Percentiles rank a stretch among this genome's conserved stretches.
Evolutionary conservation across 2,329 filamentous ascomycete species (phyloP).

Genomic region (Aspergillus ustus): DNA sequence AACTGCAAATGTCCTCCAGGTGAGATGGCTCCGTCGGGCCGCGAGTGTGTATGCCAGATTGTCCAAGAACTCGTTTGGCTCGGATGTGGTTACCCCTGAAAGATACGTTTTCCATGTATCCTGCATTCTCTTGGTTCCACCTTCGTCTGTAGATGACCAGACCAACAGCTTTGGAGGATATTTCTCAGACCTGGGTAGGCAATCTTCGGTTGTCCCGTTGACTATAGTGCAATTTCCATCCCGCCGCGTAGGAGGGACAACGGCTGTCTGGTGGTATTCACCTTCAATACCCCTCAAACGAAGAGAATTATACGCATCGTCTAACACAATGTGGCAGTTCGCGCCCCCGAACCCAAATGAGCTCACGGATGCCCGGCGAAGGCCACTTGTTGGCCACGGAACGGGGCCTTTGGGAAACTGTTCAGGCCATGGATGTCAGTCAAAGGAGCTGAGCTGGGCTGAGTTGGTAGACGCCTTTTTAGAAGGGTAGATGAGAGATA

Average conservation of each 20-base stretch:
- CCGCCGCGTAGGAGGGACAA: neutral
- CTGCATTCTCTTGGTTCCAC: neutral
- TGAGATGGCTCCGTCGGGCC: neutral
- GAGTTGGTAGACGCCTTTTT: too few relatives aligned
- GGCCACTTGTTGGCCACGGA: slow-evolving; percentile 13
- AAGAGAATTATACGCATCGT: neutral
- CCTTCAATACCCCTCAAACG: neutral
- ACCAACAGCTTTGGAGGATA: neutral
- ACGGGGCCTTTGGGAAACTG: slow-evolving; percentile 11
- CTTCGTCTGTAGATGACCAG: neutral
- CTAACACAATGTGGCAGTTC: slow-evolving; percentile 33
- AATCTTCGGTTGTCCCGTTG: neutral
- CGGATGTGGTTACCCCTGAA: neutral
- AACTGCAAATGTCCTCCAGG: slow-evolving; percentile 18
- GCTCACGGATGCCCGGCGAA: slow-evolving; percentile 24
- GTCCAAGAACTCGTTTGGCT: slow-evolving; percentile 14
- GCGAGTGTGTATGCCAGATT: slow-evolving; percentile 9
- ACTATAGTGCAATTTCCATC: neutral
- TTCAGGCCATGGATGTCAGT: neutral
- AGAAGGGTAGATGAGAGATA: neutral
- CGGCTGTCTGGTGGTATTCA: neutral
- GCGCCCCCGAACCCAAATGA: slow-evolving; percentile 37
- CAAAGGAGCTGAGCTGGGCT: slow-evolving; percentile 29
- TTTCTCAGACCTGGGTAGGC: neutral
- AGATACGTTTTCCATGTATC: neutral